Conservation (phyloP, 2,329 filamentous ascomycete genomes). For the Sclerotinia minor region DNA sequence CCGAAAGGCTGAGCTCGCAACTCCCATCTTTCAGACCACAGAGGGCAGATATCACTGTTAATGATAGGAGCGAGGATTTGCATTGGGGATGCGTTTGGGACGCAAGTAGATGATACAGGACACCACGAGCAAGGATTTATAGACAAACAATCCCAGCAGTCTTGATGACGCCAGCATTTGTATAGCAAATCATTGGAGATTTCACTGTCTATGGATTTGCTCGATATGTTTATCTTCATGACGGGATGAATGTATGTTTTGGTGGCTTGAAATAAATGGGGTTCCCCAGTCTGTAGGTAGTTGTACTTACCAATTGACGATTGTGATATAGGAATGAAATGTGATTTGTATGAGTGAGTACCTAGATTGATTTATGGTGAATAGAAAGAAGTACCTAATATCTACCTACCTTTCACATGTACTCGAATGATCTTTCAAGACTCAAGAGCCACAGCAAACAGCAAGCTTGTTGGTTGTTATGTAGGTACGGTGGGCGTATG, state of each 20-base stretch:
- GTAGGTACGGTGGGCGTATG: too few species aligned
- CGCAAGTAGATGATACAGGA: conserved; percentile 49
- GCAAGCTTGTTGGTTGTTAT: too few species aligned
- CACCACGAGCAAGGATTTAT: conserved; percentile 39
- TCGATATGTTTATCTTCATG: background rate
- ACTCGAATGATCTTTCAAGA: too few species aligned
- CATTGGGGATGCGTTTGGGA: conserved; percentile 51
- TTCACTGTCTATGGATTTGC: background rate
- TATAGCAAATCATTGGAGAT: background rate
- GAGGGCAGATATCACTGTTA: conserved; percentile 53
- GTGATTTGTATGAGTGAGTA: too few species aligned
- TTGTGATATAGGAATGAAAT: too few species aligned
- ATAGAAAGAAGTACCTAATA: too few species aligned
- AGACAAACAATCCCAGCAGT: conserved; percentile 50
- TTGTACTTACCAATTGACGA: too few species aligned
- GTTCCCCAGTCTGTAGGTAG: background rate
- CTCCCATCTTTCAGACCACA: conserved; percentile 51
- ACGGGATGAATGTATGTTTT: background rate
- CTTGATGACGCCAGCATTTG: conserved; percentile 49
- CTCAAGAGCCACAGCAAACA: too few species aligned
- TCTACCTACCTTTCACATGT: too few species aligned
- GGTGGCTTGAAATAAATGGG: background rate
- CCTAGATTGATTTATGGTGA: too few species aligned
- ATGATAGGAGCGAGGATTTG: conserved; percentile 53
- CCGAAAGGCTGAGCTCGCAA: conserved; percentile 45